Evolutionary conservation across 176 grass and related monocot genomes (phyloP), one percentile per base, ranked within the genome.

Genomic region (Bothriochloa decipiens): DNA sequence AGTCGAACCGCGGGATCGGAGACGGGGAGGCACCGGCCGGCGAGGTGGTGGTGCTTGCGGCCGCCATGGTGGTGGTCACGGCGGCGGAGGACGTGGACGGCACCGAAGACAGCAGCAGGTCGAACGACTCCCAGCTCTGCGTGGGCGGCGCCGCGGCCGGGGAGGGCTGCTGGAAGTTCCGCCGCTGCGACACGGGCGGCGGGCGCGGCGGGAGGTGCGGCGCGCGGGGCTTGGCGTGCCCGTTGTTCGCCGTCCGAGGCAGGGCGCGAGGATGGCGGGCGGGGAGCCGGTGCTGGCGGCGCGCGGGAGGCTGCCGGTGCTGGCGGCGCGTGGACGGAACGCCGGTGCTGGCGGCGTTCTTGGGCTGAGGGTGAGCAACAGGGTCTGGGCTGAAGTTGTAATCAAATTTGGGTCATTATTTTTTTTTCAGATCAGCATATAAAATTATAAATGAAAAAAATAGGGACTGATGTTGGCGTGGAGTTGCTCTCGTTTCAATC

Each of bases 121-220:
- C 95, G 61, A 95, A 98, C 37, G 86, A 68, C 81, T 95, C 92
- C 95, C 92, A 98, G 67, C 85, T 95, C 70, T 87, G 69, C n/a
- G 89, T 90, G 2, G 86, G 76, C 78, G 77, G 28, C 46, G 65
- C 66, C 41, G 46, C 53, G 42, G 2, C 72, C 43, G 0, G 78
- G 8, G 68, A 57, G 0, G 65, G 75, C 49, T 60, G 46, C 47
- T 88, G 88, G 64, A 92, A 92, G 52, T 94, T 81, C 20, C 85
- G 86, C 68, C 83, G 80, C 88, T 90, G 92, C 84, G 85, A 87
- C 68, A 75, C 88, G 14, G 78, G 68, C 49, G 84, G 87, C 41
- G 86, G 84, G 14, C 74, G 68, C 49, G 84, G 87, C 41, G 86
- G 84, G 9, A 86, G 88, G 78, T 82, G 77, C 53, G 29, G 77